Percentiles rank a stretch among this genome's conserved stretches.
phyloP scores from a whole-genome alignment of 805 yeast species.

The Starmerella davenportii region DNA sequence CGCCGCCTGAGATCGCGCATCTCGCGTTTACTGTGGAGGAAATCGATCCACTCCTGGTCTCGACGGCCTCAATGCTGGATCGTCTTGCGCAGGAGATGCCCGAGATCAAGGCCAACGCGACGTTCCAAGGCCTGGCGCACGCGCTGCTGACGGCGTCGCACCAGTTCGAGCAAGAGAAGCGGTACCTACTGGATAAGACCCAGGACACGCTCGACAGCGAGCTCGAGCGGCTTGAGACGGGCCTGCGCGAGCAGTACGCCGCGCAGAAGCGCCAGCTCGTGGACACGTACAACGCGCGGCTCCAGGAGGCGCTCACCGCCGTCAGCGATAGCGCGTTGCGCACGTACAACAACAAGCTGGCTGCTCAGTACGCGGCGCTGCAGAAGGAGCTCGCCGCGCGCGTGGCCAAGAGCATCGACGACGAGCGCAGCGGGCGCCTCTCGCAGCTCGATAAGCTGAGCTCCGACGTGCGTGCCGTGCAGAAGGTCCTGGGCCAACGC shows the following conservation, averaged over 20 bases:
- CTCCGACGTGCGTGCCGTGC: slow-evolving; percentile 38
- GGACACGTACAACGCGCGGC: slow-evolving; percentile 38
- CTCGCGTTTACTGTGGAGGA: slow-evolving; percentile 1
- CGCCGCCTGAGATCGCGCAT: background rate
- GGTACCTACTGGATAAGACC: slow-evolving; percentile 3
- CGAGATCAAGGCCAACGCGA: slow-evolving; percentile 7
- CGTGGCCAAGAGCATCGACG: slow-evolving; percentile 41
- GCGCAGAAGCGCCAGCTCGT: slow-evolving; percentile 39
- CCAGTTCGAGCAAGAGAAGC: slow-evolving; percentile 7
- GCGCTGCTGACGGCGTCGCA: slow-evolving; percentile 10
- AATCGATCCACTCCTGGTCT: slow-evolving; percentile 17
- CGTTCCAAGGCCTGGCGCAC: slow-evolving; percentile 6
- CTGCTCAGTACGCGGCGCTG: slow-evolving; percentile 48
- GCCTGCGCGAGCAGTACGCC: slow-evolving; percentile 18
- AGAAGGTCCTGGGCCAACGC: slow-evolving; percentile 24
- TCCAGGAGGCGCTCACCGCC: slow-evolving; percentile 48
- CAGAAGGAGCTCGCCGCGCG: slow-evolving; percentile 46
- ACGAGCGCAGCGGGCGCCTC: slow-evolving; percentile 65
- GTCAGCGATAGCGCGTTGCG: slow-evolving; percentile 45
- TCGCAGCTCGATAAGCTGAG: slow-evolving; percentile 46
- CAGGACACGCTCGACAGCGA: slow-evolving; percentile 2
- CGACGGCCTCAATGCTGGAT: slow-evolving; percentile 16
- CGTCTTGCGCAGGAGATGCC: background rate
- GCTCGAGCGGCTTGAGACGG: slow-evolving; percentile 5
- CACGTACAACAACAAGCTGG: slow-evolving; percentile 57